Percentiles rank a stretch among this genome's conserved stretches.
Evolutionary conservation across 441 rosid species (phyloP).

Genomic region (Gossypium schwendimanii): DNA sequence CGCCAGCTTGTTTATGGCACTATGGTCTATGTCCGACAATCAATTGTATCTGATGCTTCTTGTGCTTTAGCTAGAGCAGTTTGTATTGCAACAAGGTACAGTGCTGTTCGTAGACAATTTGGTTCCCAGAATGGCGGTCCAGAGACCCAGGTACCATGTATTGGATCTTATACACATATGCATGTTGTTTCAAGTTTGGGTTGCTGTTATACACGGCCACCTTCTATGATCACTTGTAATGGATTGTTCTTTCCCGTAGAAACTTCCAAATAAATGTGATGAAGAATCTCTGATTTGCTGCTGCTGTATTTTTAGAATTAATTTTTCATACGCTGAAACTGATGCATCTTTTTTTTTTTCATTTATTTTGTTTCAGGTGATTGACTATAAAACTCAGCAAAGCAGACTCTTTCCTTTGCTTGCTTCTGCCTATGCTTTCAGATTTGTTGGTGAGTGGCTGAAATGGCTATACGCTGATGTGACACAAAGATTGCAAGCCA

Average conservation of each 20-base stretch:
- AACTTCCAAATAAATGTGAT: conserved; percentile 5
- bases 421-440: conserved; percentile 96
- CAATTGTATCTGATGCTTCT: conserved; percentile 87
- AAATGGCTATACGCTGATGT: conserved; percentile 88
- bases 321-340: not conserved
- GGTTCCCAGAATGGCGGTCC: conserved; percentile 59
- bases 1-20: conserved; percentile 84
- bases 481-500: conserved; percentile 68
- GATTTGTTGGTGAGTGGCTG: conserved; percentile 96
- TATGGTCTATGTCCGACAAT: conserved; percentile 80
- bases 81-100: conserved; percentile 91
- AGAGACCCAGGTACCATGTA: conserved; percentile 63
- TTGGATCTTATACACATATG: not conserved
- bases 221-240: not conserved
- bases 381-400: conserved; percentile 94
- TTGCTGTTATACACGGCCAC: not conserved
- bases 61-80: conserved; percentile 78
- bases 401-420: conserved; percentile 89
- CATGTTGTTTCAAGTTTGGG: not conserved
- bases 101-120: conserved; percentile 93
- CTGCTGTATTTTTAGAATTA: not conserved
- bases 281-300: not conserved
- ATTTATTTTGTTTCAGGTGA: conserved; percentile 49
- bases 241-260: not conserved
- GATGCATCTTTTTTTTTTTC: not conserved